phyloP scores from a whole-genome alignment of 2,329 filamentous ascomycete species.

The Curvularia eragrostidis region DNA sequence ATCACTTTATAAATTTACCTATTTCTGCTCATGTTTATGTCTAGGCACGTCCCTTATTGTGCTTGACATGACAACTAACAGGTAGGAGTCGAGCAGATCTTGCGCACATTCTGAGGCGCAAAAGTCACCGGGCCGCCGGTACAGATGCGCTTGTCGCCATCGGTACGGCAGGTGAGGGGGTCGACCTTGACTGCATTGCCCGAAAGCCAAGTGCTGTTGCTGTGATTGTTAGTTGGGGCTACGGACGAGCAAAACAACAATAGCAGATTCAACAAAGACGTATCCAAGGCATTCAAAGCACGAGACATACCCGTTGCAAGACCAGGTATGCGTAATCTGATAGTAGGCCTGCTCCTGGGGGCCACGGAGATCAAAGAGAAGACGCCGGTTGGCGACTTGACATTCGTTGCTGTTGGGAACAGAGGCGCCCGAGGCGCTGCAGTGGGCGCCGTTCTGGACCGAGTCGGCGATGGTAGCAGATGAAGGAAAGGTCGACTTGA shows the following conservation, averaged over 20 bases:
- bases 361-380: slow-evolving; percentile 33
- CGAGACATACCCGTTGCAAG: slow-evolving; percentile 36
- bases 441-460: slow-evolving; percentile 25
- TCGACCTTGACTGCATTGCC: slow-evolving; percentile 24
- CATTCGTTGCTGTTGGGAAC: slow-evolving; percentile 35
- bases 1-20: background rate
- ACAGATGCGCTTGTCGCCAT: slow-evolving; percentile 16
- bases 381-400: slow-evolving; percentile 19
- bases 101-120: slow-evolving; percentile 30
- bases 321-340: slow-evolving; percentile 39
- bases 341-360: slow-evolving; percentile 30
- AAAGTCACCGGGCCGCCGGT: slow-evolving; percentile 18
- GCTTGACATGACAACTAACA: slow-evolving; percentile 12
- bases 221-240: background rate
- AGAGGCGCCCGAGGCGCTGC: slow-evolving; percentile 22
- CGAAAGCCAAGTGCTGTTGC: slow-evolving; percentile 31
- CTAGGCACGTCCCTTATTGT: background rate
- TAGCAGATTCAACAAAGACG: background rate
- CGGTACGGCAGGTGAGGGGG: slow-evolving; percentile 19
- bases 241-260: background rate
- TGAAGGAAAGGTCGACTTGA: slow-evolving; percentile 29
- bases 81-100: slow-evolving; percentile 25
- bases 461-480: slow-evolving; percentile 23
- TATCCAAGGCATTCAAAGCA: background rate
- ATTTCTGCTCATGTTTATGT: background rate